Base-by-base conservation (phyloP, 768 basidiomycete species). In the Serendipita indica region DNA sequence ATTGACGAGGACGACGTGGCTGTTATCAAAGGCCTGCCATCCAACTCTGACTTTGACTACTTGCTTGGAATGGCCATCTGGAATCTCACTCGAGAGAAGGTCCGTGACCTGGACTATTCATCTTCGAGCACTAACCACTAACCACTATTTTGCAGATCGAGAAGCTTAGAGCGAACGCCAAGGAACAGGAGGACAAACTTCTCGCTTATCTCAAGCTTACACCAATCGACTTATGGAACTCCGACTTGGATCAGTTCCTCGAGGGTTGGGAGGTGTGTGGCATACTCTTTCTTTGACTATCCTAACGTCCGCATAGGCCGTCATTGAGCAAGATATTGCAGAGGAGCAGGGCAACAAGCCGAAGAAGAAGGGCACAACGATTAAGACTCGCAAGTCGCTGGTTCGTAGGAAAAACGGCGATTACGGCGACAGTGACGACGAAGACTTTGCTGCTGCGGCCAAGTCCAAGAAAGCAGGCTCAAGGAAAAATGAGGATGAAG, bases 11-110 rank as follows among this genome's bases (percentile, higher is more conserved):
- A 73, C 2, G 79, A 77, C 2, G 79, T 77, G 4, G 81, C 73
- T 13, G 78, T 69, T 52, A 68, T 71, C 12, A 70, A 65, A 16
- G 46, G 59, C 5, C 28, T 32, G n/a, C 45, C 30, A 63, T 1
- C 66, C 67, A 6, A 72, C 66, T 3, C 76, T 28, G 93, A 97
- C 71, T 99, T 76, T 67, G 93, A 99, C 67, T 98, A 99, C 70
- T 71, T 99, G 57, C 73, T 99, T 60, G 82, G 89, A 14, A 98
- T 99, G 94, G 74, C 90, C 1, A 94, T 99, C 66, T 92, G 81
- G 76, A 94, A 85, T 72, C 73, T 99, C 74, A 99, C 94, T 0
- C 83, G 79, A 65, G 94, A 98, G 72, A 93, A 85, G 81, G 89
- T 86, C 41, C 10, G 68, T 60, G 16, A 43, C 18, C 7, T 13